Evolutionary conservation across 225 moss, liverwort and hornwort genomes (phyloP).

Genomic region (Ulota crispa): DNA sequence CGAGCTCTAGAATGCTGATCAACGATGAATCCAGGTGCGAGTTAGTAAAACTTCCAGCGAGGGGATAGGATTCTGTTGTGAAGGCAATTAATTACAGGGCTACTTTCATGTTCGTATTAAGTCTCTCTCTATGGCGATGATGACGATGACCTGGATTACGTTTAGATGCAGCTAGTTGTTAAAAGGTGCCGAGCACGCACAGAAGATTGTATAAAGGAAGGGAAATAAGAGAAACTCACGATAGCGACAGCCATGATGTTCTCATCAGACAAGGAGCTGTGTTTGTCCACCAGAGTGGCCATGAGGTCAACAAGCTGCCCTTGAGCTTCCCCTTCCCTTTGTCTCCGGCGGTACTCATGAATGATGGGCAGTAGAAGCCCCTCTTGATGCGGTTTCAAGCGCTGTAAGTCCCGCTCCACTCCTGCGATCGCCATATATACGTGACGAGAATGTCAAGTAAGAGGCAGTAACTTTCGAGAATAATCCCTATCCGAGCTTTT

Average conservation of each 20-base stretch:
- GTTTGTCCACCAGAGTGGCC: slow-evolving; percentile 37
- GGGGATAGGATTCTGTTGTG: neutral
- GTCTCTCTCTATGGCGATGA: neutral
- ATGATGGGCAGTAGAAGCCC: slow-evolving; percentile 53
- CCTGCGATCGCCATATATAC: slow-evolving; percentile 18
- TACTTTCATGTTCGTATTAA: neutral
- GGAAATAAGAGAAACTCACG: slow-evolving; percentile 11
- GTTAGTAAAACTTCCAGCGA: neutral
- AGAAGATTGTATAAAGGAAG: neutral
- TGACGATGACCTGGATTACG: neutral
- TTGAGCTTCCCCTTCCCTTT: slow-evolving; percentile 10
- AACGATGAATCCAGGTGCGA: neutral
- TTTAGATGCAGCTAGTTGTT: neutral
- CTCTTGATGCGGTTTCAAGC: slow-evolving; percentile 48
- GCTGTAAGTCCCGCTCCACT: slow-evolving; percentile 38
- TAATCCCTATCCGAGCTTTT: neutral
- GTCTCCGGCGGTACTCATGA: slow-evolving; percentile 39
- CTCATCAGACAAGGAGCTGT: slow-evolving; percentile 41
- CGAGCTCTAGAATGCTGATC: neutral
- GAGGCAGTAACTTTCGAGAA: neutral
- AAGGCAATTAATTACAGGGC: no score
- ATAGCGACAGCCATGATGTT: slow-evolving; percentile 59
- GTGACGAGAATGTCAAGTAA: neutral
- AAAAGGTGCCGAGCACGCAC: neutral
- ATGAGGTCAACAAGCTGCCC: slow-evolving; percentile 35